Evolutionary conservation across 495 filamentous ascomycete species (phyloP).

Genomic region (Daldinia decipiens): DNA sequence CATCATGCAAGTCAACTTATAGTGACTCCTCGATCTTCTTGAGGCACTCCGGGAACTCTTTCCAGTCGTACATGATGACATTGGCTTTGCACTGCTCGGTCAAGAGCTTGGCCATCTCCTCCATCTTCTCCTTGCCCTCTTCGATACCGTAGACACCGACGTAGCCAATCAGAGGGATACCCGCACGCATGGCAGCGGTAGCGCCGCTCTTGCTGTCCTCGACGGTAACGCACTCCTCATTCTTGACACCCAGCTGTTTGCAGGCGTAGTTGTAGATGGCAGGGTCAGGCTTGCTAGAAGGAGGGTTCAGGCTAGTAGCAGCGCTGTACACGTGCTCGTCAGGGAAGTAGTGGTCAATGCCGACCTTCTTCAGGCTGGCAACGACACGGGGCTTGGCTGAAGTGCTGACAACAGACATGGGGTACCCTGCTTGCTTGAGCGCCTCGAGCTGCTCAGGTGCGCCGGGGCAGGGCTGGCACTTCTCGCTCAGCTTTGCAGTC

Average conservation of each 20-base stretch:
- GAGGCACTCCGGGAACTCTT: constrained; percentile 77
- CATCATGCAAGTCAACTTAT: constrained; percentile 30
- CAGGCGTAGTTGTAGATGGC: constrained; percentile 90
- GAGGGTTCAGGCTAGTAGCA: constrained; percentile 78
- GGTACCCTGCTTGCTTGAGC: constrained; percentile 71
- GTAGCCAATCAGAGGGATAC: constrained; percentile 85
- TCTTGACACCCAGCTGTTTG: constrained; percentile 75
- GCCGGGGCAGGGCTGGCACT: constrained; percentile 74
- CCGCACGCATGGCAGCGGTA: constrained; percentile 80
- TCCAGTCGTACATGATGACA: constrained; percentile 88
- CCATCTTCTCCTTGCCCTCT: constrained; percentile 69
- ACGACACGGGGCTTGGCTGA: constrained; percentile 81
- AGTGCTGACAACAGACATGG: constrained; percentile 82
- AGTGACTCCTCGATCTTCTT: constrained; percentile 67
- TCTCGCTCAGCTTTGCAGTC: constrained; percentile 81
- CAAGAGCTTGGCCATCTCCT: constrained; percentile 76
- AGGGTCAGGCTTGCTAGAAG: constrained; percentile 91
- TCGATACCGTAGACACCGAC: constrained; percentile 78
- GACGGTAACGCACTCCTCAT: constrained; percentile 81
- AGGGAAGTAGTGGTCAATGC: constrained; percentile 82
- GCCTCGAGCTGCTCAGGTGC: constrained; percentile 74
- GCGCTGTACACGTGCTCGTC: constrained; percentile 81
- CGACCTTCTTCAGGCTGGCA: constrained; percentile 83
- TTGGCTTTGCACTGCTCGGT: constrained; percentile 72
- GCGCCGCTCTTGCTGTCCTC: constrained; percentile 93